Base-by-base conservation (phyloP, 768 basidiomycete genomes). In the Clavaria fumosa region DNA sequence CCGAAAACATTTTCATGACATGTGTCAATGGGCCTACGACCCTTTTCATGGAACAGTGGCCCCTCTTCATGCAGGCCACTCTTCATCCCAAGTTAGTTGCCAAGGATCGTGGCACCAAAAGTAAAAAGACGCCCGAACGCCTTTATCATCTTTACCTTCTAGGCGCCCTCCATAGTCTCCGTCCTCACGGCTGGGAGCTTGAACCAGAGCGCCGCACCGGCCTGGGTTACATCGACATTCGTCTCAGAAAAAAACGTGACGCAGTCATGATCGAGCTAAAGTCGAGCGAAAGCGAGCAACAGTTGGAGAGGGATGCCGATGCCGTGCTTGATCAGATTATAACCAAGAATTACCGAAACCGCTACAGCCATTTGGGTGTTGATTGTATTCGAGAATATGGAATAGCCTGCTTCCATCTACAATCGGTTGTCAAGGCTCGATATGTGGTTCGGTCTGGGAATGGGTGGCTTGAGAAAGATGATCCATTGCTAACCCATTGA, bases 341-440 rank as follows among this genome's bases (percentile, higher is more conserved):
- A 43, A 35, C 35, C 19, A 35, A 40, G 42, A 43, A 43, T 27
- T 35, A 43, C 40, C 32, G 39, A 40, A 43, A 43, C 40, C 31
- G 12, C 18, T 24, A 40, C 28, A 27, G 39, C 21, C 40, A 41
- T 41, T 31, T 24, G 39, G 38, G 38, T 22, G 38, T 44, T 41
- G 21, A 20, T 40, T 38, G 31, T 35, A 36, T 44, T 27, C 40
- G 34, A 44, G 43, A 44, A 44, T 44, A 44, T 44, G 34, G 43
- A 31, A 44, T 44, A 27, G 34, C 43, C 38, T 23, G 27, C 40
- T 44, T 44, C 34, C 43, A 41, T 40, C 34, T 44, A 34, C 18
- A 30, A 35, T 44, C 43, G 36, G 35, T 38, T 44, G 43, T 44
- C 43, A 42, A 44, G 38, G 43, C 39, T 21, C 35, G 39, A 44